Base-by-base conservation (phyloP, 129 eudicot genomes). In the Flaveria trinervia region DNA sequence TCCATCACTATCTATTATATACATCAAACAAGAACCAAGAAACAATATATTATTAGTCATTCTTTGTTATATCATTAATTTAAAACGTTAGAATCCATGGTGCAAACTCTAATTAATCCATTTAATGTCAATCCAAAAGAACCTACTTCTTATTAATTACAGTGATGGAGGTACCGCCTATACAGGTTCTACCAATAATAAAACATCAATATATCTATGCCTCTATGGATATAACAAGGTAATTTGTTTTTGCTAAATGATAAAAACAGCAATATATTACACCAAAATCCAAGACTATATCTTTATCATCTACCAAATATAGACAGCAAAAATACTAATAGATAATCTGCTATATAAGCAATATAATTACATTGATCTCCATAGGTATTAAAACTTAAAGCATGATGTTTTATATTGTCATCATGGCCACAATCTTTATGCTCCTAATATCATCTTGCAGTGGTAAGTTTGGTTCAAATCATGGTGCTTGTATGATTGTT, bases 391-490 rank as follows among this genome's bases (percentile, higher is more conserved):
- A 7, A 51, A 68, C 7, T 0, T 36, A 26, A 64, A 74, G 54
- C 78, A 83, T 57, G 76, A 54, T 44, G 79, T 68, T 50, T 65
- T 67, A 7, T 73, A n/a, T 0, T 65, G 77, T 48, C 49, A 33
- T 78, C 72, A 33, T 72, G 79, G 57, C 70, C 71, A 56, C 36
- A 14, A 20, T 67, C 67, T 65, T 45, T 56, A 9, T 77, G 51
- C 39, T 72, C 25, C 70, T 30, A 10, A 11, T 83, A 36, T 49
- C 86, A 45, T 83, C 72, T 20, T 45, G 75, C 83, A 68, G 13
- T 68, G 86, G 83, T 78, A 83, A 73, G 73, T 22, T 28, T 15
- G 28, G 26, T 68, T 71, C 77, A 62, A 25, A 73, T 74, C 36
- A 17, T 55, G 5, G 0, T 60, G 4, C 26, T 25, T 64, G 1